A percentile compares a stretch with the other conserved stretches of the same genome.
phyloP scores from a whole-genome alignment of 2,329 filamentous ascomycete species.

The Pseudocercospora musae region DNA sequence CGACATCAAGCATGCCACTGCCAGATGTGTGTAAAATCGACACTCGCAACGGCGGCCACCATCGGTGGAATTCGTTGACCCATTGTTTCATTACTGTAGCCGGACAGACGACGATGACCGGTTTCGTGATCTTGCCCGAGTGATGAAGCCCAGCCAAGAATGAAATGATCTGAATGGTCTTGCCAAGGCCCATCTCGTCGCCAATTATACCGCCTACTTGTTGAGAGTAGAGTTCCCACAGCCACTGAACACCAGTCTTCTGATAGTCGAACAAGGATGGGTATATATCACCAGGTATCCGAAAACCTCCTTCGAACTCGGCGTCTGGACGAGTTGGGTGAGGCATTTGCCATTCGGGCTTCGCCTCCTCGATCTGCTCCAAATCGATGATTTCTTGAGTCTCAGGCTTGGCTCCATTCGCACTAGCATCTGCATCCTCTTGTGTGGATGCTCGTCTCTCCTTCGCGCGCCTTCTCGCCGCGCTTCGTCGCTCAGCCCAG shows the following conservation, averaged over 20 bases:
- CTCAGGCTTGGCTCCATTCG: constrained; percentile 17
- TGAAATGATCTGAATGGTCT: constrained; percentile 78
- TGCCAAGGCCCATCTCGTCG: constrained; percentile 98
- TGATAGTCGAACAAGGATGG: constrained; percentile 94
- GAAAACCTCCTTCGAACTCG: constrained; percentile 69
- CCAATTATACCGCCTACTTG: constrained; percentile 91
- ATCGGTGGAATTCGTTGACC: constrained; percentile 97
- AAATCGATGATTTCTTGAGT: constrained; percentile 33
- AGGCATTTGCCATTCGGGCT: constrained; percentile 75
- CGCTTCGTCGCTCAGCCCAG: constrained; percentile 67
- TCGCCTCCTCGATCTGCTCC: constrained; percentile 33
- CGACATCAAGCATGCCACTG: constrained; percentile 88
- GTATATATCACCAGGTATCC: constrained; percentile 86
- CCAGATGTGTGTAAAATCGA: constrained; percentile 94
- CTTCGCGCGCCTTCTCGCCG: constrained; percentile 50
- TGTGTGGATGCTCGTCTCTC: constrained; percentile 14
- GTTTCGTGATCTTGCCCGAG: constrained; percentile 77
- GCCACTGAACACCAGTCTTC: constrained; percentile 94
- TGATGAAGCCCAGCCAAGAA: constrained; percentile 91
- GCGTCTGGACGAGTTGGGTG: constrained; percentile 80
- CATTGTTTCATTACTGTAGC: constrained; percentile 95
- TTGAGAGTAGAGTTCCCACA: constrained; percentile 87
- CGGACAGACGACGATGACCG: constrained; percentile 87
- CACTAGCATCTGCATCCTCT: not conserved
- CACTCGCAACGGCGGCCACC: constrained; percentile 98